These are phyloP conservation scores for Adansonia madagascariensis DNA, from an alignment of 441 rosid species.

Conservation along the genomic window DNA sequence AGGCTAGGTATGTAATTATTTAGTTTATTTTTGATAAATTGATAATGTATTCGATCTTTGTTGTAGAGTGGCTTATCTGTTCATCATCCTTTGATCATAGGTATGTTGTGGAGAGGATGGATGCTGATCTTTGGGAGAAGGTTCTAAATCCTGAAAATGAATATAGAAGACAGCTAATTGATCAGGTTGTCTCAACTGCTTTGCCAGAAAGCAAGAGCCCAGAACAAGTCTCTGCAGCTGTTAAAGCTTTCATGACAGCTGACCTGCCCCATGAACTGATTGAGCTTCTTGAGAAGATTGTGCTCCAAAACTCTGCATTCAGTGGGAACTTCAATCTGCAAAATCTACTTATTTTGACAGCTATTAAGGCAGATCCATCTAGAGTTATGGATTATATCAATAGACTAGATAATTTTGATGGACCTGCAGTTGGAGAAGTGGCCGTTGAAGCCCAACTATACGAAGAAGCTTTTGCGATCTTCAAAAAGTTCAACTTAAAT, in stretches of 20 bases:
- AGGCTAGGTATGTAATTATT: constrained; percentile 78
- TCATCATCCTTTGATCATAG: constrained; percentile 45
- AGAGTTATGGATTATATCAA: constrained; percentile 99
- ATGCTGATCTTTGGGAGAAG: constrained; percentile 96
- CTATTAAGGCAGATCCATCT: constrained; percentile 97
- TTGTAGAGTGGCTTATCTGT: constrained; percentile 23
- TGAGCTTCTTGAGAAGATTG: constrained; percentile 99
- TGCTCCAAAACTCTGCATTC: constrained; percentile 99
- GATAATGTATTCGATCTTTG: constrained; percentile 22
- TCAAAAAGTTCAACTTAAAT: constrained; percentile 95
- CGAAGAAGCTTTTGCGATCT: constrained; percentile 93
- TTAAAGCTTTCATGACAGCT: constrained; percentile 99
- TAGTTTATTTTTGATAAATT: constrained; percentile 18
- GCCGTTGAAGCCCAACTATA: constrained; percentile 91
- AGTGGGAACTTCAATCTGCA: constrained; percentile 99
- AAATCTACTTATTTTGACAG: constrained; percentile 93
- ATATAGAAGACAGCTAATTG: constrained; percentile 94
- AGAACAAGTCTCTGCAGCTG: constrained; percentile 99
- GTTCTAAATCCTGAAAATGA: constrained; percentile 94
- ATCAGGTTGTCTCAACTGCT: constrained; percentile 99
- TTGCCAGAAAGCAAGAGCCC: constrained; percentile 99
- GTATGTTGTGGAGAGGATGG: constrained; percentile 99
- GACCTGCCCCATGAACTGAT: constrained; percentile 98
- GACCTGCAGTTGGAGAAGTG: constrained; percentile 98
- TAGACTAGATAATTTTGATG: constrained; percentile 97